Conservation (phyloP, 208 protist species). For the Leishmania arabica region DNA sequence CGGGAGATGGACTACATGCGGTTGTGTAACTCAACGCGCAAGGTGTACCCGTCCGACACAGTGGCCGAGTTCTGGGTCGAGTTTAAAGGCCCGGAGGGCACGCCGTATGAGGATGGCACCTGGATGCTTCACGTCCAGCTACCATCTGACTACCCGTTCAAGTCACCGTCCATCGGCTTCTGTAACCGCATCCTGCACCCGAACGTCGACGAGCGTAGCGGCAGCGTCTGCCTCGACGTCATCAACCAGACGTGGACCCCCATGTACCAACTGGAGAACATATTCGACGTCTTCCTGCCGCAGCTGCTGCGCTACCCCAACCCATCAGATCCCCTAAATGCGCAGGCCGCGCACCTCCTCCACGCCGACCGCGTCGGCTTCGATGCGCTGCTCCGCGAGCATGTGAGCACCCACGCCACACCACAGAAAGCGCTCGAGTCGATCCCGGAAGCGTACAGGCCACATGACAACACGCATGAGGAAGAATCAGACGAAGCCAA, state of each 20-base stretch:
- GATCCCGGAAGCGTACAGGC: constrained; percentile 42
- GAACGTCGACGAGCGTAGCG: constrained; percentile 98
- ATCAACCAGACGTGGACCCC: constrained; percentile 99
- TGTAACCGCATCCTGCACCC: constrained; percentile 98
- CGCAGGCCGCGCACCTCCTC: constrained; percentile 93
- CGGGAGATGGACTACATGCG: constrained; percentile 97
- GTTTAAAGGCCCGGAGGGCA: constrained; percentile 96
- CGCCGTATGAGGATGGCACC: constrained; percentile 95
- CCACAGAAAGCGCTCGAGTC: constrained; percentile 48
- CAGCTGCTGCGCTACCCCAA: constrained; percentile 99
- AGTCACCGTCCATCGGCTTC: constrained; percentile 99
- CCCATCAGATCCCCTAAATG: constrained; percentile 97
- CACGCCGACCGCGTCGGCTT: constrained; percentile 89
- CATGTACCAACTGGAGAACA: constrained; percentile 95
- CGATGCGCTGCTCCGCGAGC: constrained; percentile 62
- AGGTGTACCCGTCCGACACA: constrained; percentile 93
- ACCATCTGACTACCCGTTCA: constrained; percentile 98
- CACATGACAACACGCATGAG: constrained; percentile 12
- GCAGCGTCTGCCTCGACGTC: constrained; percentile 98
- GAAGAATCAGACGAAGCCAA: constrained; percentile 8
- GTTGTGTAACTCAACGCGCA: constrained; percentile 96
- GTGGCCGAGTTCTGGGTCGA: constrained; percentile 97
- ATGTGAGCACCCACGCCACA: constrained; percentile 72
- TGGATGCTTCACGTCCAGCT: constrained; percentile 98
- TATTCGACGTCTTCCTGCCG: constrained; percentile 98